Percentiles rank a stretch among this genome's conserved stretches.
phyloP scores from a whole-genome alignment of 2,329 filamentous ascomycete genomes.

The Aspergillus sp. region DNA sequence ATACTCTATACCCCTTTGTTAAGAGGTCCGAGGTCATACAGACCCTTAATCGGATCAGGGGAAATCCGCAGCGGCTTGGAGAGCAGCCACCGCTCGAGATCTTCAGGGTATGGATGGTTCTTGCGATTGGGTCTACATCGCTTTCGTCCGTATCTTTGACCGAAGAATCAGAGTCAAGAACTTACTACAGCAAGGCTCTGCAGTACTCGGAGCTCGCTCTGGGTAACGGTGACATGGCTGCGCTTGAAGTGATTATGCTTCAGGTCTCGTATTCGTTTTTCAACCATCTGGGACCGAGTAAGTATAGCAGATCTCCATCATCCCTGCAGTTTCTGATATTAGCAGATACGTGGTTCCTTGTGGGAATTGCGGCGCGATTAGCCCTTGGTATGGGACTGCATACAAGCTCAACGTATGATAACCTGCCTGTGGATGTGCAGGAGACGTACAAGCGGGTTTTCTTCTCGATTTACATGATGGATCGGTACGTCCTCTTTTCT shows the following conservation, averaged over 20 bases:
- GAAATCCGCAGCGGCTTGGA: slow-evolving; percentile 33
- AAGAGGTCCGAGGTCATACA: slow-evolving; percentile 40
- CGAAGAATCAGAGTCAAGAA: slow-evolving; percentile 49
- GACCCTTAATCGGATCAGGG: slow-evolving; percentile 37
- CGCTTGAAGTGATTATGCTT: slow-evolving; percentile 50
- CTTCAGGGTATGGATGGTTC: slow-evolving; percentile 55
- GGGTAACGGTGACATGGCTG: slow-evolving; percentile 46
- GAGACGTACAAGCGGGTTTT: slow-evolving; percentile 51
- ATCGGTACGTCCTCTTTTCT: slow-evolving; percentile 32
- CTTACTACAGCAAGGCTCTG: slow-evolving; percentile 52
- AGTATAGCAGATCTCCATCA: slow-evolving; percentile 13
- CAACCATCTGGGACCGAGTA: slow-evolving; percentile 53
- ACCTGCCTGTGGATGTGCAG: slow-evolving; percentile 36
- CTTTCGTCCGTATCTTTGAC: slow-evolving; percentile 49
- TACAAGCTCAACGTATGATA: slow-evolving; percentile 41
- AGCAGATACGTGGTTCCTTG: slow-evolving; percentile 53
- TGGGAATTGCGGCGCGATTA: slow-evolving; percentile 50
- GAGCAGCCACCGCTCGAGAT: slow-evolving; percentile 40
- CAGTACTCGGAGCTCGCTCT: slow-evolving; percentile 47
- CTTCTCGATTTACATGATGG: slow-evolving; percentile 57
- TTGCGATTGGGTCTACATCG: slow-evolving; percentile 54
- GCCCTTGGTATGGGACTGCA: slow-evolving; percentile 52
- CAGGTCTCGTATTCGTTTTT: slow-evolving; percentile 57
- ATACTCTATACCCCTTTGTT: slow-evolving; percentile 54
- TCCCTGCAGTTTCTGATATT: not conserved